Evolutionary conservation across 768 basidiomycete species (phyloP), one percentile per base, ranked within the genome.

Genomic region (Daedalea quercina): DNA sequence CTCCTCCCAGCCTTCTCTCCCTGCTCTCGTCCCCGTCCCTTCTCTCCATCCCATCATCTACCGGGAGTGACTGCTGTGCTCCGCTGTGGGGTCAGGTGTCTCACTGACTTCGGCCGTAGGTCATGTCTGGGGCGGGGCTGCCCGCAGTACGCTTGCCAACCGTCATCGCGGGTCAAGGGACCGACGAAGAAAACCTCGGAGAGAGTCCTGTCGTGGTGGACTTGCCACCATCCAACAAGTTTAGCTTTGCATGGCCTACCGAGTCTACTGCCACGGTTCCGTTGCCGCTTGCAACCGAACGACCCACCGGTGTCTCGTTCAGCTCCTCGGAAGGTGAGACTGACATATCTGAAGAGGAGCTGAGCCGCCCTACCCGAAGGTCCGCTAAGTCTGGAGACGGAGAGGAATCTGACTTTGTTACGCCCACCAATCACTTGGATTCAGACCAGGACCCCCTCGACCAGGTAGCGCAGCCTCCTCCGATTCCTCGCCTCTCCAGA

Each of bases 401-500:
- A 40, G 67, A 67, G 23, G 66, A 64, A n/a, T 54, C 64, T 13
- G 66, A 65, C 51, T 65, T 63, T 28, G 57, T 63, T 15, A 67
- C 69, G 44, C 69, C 68, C 15, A 67, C 68, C 19, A 65, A 62
- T 50, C 56, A 60, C 50, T 56, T 67, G 52, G 59, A 62, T 47
- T 48, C 59, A 22, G 68, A 69, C 53, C 62, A 60, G 49, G 65
- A 68, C 48, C 67, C 69, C 4, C 41, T 67, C 53, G 68, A 70
- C 22, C 63, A 65, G 37, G 57, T 51, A 53, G 50, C 57, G 20
- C 69, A 67, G 45, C 59, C 65, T 15, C 60, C 58, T 43, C 52
- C 65, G 52, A 57, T 68, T 12, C 82, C 85, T 43, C 76, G 76
- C n/a, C 79, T 90, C 53, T 81, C 82, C 46, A 79, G 92, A 50